These are phyloP conservation scores for Monosporascus sp. DNA, from an alignment of 2,329 filamentous ascomycete species.

Conservation along the genomic window DNA sequence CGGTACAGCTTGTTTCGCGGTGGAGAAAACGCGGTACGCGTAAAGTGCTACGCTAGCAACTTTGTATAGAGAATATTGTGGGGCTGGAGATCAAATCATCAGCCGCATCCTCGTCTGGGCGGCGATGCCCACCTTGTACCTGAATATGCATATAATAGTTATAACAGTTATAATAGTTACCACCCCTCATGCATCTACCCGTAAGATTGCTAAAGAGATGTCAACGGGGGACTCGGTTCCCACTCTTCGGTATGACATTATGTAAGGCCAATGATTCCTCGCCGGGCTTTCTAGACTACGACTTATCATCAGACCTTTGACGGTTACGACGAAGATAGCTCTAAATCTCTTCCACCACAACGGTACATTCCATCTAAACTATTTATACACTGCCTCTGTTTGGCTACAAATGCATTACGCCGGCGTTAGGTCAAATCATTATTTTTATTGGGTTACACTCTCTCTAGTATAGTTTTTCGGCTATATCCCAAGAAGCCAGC, in stretches of 20 bases:
- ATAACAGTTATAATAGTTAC: too few species aligned
- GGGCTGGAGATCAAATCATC: background rate
- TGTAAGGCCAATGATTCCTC: background rate
- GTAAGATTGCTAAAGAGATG: background rate
- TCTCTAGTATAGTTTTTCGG: background rate
- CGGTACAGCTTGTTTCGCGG: background rate
- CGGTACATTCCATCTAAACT: background rate
- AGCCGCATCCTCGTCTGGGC: background rate
- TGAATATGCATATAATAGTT: too few species aligned
- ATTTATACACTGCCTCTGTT: background rate
- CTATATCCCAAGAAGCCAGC: background rate
- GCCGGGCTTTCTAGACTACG: background rate
- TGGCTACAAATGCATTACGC: background rate
- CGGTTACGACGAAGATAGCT: background rate
- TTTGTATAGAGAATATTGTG: background rate
- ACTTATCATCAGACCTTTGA: background rate
- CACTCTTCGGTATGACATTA: too few species aligned
- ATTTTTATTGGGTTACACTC: background rate
- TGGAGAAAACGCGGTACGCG: slow-evolving; percentile 22
- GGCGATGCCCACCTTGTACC: background rate
- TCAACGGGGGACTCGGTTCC: background rate
- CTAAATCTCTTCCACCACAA: background rate
- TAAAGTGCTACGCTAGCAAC: slow-evolving; percentile 15
- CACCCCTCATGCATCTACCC: too few species aligned
- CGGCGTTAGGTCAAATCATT: background rate